These are phyloP conservation scores for Megacollybia marginata DNA, from an alignment of 768 basidiomycete species.

Conservation along the genomic window DNA sequence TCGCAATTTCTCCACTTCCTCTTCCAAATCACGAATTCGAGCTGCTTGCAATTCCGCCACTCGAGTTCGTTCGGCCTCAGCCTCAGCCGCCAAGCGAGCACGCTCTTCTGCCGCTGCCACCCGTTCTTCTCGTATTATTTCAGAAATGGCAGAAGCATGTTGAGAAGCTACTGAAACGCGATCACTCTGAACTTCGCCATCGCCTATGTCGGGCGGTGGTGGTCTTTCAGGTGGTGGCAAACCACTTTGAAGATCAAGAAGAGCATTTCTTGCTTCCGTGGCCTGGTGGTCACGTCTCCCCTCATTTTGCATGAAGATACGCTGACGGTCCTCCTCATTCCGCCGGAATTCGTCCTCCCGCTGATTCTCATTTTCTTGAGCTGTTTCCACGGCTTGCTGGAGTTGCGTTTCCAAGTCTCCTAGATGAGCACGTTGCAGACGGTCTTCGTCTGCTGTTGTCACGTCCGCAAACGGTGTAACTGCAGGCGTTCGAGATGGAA, in stretches of 20 bases:
- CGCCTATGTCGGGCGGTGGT: slow-evolving; percentile 16
- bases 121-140: slow-evolving; percentile 48
- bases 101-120: slow-evolving; percentile 50
- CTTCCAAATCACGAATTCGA: slow-evolving; percentile 54
- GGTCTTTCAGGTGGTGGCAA: slow-evolving; percentile 15
- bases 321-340: slow-evolving; percentile 60
- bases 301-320: slow-evolving; percentile 53
- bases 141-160: slow-evolving; percentile 50
- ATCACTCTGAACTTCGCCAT: slow-evolving; percentile 27
- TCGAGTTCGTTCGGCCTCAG: slow-evolving; percentile 40
- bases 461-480: neutral
- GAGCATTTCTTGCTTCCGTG: slow-evolving; percentile 38
- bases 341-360: slow-evolving; percentile 59
- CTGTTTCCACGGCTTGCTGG: slow-evolving; percentile 36
- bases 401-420: slow-evolving; percentile 47
- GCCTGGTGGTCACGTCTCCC: slow-evolving; percentile 51
- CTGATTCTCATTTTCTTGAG: slow-evolving; percentile 52
- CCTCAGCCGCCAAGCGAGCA: slow-evolving; percentile 38
- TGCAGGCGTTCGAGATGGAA: neutral
- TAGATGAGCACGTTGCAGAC: slow-evolving; percentile 49
- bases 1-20: slow-evolving; percentile 49
- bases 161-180: slow-evolving; percentile 46
- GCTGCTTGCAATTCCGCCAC: slow-evolving; percentile 43
- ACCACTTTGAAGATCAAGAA: slow-evolving; percentile 33
- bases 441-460: slow-evolving; percentile 31